Conservation (phyloP, 1,284 basidiomycete genomes). For the Ganoderma resinaceum region DNA sequence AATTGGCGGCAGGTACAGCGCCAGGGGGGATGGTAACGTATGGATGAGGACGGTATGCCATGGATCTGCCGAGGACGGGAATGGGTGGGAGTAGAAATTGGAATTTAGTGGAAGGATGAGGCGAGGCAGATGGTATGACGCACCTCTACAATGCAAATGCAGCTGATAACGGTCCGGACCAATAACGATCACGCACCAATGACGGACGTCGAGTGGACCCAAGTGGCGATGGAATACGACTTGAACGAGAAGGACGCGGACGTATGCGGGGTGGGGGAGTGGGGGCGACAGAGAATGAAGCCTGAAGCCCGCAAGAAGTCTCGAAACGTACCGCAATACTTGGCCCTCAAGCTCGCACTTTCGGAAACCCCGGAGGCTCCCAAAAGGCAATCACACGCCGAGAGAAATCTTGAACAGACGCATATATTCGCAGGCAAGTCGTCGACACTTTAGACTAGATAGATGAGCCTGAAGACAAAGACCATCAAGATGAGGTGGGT, state of each 20-base stretch:
- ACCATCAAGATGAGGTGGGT: background rate
- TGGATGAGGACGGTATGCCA: constrained; percentile 42
- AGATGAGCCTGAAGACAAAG: background rate
- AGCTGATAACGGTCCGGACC: constrained; percentile 8
- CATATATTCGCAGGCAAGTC: constrained; percentile 1
- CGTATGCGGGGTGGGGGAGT: background rate
- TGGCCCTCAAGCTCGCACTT: constrained; percentile 14
- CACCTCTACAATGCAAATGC: constrained; percentile 6
- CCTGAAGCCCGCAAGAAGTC: background rate
- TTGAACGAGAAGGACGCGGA: background rate
- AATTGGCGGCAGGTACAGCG: constrained; percentile 41
- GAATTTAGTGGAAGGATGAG: constrained; percentile 9
- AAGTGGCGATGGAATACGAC: background rate
- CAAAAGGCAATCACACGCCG: constrained; percentile 21
- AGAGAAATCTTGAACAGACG: background rate
- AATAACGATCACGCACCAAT: constrained; percentile 3
- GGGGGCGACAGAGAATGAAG: background rate
- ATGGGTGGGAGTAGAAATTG: constrained; percentile 15
- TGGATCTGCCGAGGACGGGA: constrained; percentile 25
- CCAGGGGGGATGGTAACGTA: constrained; percentile 49
- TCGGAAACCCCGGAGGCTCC: constrained; percentile 14
- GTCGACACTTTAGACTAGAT: background rate
- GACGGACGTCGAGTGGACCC: background rate
- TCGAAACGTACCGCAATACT: constrained; percentile 10
- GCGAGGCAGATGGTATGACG: constrained; percentile 2